Evolutionary conservation across 768 basidiomycete species (phyloP), one percentile per base, ranked within the genome.

Genomic region (Tremella fuciformis): DNA sequence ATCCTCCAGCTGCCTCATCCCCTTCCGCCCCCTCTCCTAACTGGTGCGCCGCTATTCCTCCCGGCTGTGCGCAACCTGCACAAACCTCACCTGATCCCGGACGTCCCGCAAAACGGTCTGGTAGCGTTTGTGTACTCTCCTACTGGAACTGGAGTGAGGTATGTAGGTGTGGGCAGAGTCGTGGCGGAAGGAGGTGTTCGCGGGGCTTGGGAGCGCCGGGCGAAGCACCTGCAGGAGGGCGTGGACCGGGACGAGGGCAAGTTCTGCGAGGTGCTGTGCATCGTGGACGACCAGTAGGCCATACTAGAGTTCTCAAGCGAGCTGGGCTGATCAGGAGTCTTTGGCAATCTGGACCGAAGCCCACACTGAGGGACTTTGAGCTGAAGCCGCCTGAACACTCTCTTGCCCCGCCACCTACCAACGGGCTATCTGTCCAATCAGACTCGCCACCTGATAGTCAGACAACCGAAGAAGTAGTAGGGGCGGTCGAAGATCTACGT

Each of bases 41-140:
- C 69, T 40, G 74, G 74, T 4, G 74, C 74, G 50, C 72, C 74
- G 3, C 57, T 76, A 1, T 76, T 76, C 63, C 58, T 74, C n/a
- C 70, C 70, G 9, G 74, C 74, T 15, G 64, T 76, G 2, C 52
- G 65, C 2, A 65, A 74, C 47, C 56, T 76, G 13, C 55, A 57
- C 13, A 55, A 56, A 24, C 69, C 72, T 4, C 56, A 56, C 16
- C 60, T 76, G 13, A 22, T 76, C 15, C 72, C 74, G 2, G 69
- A 74, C 40, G 56, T 76, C n/a, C 49, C 56, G 19, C 66, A 74
- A 55, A 63, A 60, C 29, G 57, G 56, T 13, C 37, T 74, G 11
- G 70, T 74, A 2, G 60, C 71, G 9, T 72, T 72, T 39, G 69
- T 72, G 24, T 51, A 53, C 29, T 59, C 65, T 11, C 40, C 62